Percentiles rank a stretch among this genome's conserved stretches.
Evolutionary conservation across 1,139 yeast genomes (phyloP).

Genomic region (Geotrichum candidum): DNA sequence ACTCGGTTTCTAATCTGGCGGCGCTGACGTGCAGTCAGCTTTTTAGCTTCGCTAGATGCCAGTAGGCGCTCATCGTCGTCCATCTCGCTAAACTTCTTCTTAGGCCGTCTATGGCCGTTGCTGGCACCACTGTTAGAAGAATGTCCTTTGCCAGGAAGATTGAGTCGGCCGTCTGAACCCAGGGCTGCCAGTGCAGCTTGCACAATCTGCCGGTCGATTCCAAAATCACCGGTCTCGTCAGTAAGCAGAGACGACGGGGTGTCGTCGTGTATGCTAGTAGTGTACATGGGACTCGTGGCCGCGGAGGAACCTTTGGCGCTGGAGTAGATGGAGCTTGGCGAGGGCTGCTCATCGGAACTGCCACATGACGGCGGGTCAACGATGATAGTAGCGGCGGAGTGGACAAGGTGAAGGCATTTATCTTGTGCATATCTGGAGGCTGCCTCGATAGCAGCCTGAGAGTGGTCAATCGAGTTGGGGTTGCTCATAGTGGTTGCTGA

Average conservation of each 20-base stretch:
- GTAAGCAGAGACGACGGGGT: background rate
- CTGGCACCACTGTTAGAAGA: background rate
- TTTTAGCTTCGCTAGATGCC: constrained; percentile 30
- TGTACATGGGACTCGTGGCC: background rate
- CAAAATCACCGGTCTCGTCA: constrained; percentile 12
- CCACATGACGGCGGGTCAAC: background rate
- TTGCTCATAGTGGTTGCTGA: background rate
- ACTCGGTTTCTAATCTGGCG: constrained; percentile 33
- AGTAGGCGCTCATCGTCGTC: constrained; percentile 32
- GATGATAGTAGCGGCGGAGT: constrained; percentile 3
- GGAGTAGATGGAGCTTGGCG: background rate
- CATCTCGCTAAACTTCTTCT: constrained; percentile 16
- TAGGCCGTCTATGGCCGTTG: background rate
- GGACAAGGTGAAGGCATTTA: constrained; percentile 9
- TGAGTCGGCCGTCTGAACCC: constrained; percentile 12
- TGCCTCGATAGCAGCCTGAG: constrained; percentile 11
- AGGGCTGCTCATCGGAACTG: constrained; percentile 1
- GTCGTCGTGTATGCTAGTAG: background rate
- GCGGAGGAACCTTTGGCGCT: background rate
- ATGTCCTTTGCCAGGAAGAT: background rate
- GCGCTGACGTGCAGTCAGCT: constrained; percentile 31
- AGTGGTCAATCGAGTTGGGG: background rate
- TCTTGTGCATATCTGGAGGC: constrained; percentile 12
- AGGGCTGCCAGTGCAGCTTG: constrained; percentile 15
- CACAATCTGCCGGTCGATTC: constrained; percentile 14